Percentiles rank a stretch among this genome's conserved stretches.
phyloP scores from a whole-genome alignment of 2,329 filamentous ascomycete species.

The Coniochaeta prunicola region DNA sequence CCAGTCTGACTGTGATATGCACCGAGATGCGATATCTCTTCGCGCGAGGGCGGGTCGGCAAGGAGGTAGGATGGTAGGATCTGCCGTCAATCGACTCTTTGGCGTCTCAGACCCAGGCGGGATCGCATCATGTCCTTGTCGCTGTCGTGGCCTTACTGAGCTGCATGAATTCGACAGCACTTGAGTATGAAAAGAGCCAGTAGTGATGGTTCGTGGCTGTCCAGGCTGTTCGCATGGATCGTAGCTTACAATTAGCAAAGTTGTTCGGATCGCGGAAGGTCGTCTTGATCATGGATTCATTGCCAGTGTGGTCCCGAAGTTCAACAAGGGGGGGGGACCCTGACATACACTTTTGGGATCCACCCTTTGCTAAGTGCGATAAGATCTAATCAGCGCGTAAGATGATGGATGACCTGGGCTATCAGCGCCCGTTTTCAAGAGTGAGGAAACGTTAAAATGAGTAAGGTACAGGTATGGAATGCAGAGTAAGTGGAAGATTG shows the following conservation, averaged over 20 bases:
- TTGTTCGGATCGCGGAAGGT: background rate
- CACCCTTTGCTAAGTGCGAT: background rate
- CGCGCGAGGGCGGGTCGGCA: background rate
- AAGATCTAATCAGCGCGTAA: background rate
- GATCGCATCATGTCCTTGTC: constrained; percentile 32
- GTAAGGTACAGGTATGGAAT: background rate
- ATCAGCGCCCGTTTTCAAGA: no score
- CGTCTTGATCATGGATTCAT: background rate
- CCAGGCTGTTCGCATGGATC: background rate
- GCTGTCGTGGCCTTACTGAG: constrained; percentile 9
- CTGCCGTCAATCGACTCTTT: constrained; percentile 29
- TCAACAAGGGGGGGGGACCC: constrained; percentile 1
- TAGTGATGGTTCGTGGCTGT: background rate
- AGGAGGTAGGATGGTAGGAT: constrained; percentile 12
- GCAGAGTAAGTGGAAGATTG: background rate
- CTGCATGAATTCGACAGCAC: constrained; percentile 17
- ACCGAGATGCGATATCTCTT: background rate
- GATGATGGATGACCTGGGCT: no score
- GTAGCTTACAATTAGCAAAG: background rate
- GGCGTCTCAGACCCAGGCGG: constrained; percentile 28
- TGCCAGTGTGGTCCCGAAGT: background rate
- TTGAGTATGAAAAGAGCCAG: background rate
- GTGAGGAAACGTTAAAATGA: background rate
- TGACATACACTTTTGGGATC: background rate
- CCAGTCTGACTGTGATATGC: background rate